Conservation (phyloP, 768 basidiomycete genomes). For the Terana coerulea region DNA sequence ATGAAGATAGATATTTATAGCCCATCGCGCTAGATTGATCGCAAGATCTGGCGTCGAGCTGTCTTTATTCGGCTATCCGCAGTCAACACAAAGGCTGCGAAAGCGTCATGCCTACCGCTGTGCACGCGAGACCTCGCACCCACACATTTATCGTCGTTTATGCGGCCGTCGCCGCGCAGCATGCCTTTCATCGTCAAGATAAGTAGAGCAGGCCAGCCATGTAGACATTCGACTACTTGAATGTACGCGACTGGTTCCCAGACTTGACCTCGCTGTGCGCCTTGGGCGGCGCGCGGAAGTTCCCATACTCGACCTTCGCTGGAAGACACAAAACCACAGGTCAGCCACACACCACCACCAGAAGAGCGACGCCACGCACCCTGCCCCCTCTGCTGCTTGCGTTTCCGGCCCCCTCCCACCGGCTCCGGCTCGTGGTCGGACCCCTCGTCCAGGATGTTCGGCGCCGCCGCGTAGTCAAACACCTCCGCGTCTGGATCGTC, state of each 20-base stretch:
- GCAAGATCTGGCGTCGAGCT: too few relatives aligned
- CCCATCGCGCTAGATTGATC: background rate
- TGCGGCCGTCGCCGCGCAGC: too few relatives aligned
- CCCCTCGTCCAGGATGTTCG: slow-evolving; percentile 40
- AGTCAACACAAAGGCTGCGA: too few relatives aligned
- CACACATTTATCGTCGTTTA: too few relatives aligned
- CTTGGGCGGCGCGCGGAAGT: slow-evolving; percentile 64
- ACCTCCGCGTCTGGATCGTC: slow-evolving; percentile 18
- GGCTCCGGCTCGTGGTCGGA: slow-evolving; percentile 24
- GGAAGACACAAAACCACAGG: background rate
- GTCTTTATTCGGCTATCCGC: too few relatives aligned
- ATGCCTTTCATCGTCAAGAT: background rate
- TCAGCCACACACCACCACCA: background rate
- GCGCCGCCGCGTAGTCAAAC: slow-evolving; percentile 38
- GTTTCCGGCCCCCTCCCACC: slow-evolving; percentile 31
- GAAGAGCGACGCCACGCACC: slow-evolving; percentile 16
- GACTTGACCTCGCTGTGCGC: slow-evolving; percentile 62
- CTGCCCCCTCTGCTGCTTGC: slow-evolving; percentile 45
- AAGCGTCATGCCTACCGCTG: too few relatives aligned
- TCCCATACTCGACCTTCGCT: slow-evolving; percentile 28
- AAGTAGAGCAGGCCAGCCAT: background rate
- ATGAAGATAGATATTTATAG: background rate
- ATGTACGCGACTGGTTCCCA: slow-evolving; percentile 69
- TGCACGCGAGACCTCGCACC: too few relatives aligned
- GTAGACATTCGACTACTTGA: slow-evolving; percentile 54